These are phyloP conservation scores for Chlorella sorokiniana DNA, from an alignment of 139 green algal species.

Conservation along the genomic window DNA sequence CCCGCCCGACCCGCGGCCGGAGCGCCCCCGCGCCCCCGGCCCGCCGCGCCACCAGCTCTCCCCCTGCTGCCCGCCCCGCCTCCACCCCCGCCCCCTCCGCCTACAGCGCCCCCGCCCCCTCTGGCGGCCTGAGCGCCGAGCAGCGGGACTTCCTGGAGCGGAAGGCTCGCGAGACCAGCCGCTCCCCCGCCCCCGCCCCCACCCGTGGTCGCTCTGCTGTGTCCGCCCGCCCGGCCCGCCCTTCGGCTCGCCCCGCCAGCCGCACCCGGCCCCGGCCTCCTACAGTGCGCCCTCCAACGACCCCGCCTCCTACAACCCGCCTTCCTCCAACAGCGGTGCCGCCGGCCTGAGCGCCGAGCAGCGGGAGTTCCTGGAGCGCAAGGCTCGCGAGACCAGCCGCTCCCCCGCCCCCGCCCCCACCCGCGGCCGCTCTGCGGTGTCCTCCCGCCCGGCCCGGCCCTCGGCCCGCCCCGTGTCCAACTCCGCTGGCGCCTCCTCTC, in stretches of 20 bases:
- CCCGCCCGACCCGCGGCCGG: no score
- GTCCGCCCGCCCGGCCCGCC: not conserved
- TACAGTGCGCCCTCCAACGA: not conserved
- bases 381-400: not conserved
- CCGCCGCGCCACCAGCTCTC: no score
- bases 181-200: not conserved
- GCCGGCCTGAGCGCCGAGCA: not conserved
- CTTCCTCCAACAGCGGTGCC: not conserved
- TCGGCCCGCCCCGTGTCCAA: not conserved
- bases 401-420: not conserved
- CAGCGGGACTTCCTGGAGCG: not conserved
- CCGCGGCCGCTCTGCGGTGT: not conserved
- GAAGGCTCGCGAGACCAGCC: not conserved
- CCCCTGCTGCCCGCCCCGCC: no score
- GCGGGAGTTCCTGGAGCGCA: not conserved
- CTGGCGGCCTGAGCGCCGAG: conserved; percentile 1
- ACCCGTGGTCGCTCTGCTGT: not conserved
- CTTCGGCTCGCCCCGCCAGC: not conserved
- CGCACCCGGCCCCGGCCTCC: not conserved
- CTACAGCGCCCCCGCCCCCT: not conserved
- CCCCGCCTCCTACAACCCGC: not conserved
- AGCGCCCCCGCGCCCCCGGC: no score
- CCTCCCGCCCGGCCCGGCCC: no score
- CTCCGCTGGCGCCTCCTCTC: no score
- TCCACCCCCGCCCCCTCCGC: no score